Conservation (phyloP, 352 stramenopile species). For the Phytophthora sp. region DNA sequence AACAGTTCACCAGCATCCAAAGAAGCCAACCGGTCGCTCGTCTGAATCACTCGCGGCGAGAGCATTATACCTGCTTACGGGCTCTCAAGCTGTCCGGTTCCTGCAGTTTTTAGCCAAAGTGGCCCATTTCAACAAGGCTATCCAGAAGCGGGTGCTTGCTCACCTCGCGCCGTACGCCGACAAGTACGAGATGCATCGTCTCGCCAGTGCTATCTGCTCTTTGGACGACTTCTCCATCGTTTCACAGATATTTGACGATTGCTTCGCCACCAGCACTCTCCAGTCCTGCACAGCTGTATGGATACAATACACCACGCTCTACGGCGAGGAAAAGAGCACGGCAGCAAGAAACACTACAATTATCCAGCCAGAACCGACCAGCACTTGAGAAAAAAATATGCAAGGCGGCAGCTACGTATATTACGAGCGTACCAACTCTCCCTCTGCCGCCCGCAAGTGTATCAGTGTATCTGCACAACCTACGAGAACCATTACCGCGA, state of each 20-base stretch:
- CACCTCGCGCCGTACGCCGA: slow-evolving; percentile 52
- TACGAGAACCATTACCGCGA: not conserved
- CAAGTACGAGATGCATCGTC: slow-evolving; percentile 53
- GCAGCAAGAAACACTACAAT: slow-evolving; percentile 20
- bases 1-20: not conserved
- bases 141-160: slow-evolving; percentile 52
- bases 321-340: slow-evolving; percentile 35
- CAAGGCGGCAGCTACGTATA: slow-evolving; percentile 4
- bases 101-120: slow-evolving; percentile 76
- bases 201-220: slow-evolving; percentile 51
- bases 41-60: slow-evolving; percentile 31
- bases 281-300: slow-evolving; percentile 47
- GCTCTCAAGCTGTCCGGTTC: slow-evolving; percentile 56
- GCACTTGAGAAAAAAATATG: not conserved
- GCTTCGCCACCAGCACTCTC: slow-evolving; percentile 34
- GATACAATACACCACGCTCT: slow-evolving; percentile 57
- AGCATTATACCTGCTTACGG: slow-evolving; percentile 66
- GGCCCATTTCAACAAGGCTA: slow-evolving; percentile 60
- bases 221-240: slow-evolving; percentile 51
- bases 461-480: not conserved
- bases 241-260: slow-evolving; percentile 40
- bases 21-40: not conserved
- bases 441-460: not conserved
- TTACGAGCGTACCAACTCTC: not conserved
- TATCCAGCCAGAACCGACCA: not conserved